Evolutionary conservation across 306 rosid genomes (phyloP).

Genomic region (Morella rubra): DNA sequence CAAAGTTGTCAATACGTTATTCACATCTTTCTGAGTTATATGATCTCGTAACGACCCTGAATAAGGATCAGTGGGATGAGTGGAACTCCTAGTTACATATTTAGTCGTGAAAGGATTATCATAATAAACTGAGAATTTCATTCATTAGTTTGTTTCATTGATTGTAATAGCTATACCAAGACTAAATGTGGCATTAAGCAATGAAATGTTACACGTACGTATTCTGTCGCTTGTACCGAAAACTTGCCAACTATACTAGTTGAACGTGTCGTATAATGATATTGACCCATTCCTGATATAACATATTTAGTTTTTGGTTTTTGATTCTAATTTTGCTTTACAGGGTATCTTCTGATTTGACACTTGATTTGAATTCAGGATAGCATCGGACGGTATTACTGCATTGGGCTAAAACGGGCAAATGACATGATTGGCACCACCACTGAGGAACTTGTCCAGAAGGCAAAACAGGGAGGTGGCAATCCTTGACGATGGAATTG

Average conservation of each 20-base stretch:
- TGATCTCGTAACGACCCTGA: background rate
- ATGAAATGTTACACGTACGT: too few species aligned
- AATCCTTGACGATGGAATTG: constrained; percentile 29
- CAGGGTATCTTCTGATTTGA: constrained; percentile 18
- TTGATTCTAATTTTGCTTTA: background rate
- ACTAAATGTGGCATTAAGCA: background rate
- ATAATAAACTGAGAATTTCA: background rate
- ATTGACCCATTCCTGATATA: too few species aligned
- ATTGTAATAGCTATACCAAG: constrained; percentile 3
- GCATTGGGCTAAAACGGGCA: constrained; percentile 82
- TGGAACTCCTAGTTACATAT: background rate
- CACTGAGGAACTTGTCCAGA: constrained; percentile 86
- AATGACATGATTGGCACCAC: constrained; percentile 92
- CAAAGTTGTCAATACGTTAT: background rate
- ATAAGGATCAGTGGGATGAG: background rate
- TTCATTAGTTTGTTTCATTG: background rate
- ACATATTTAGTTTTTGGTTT: background rate
- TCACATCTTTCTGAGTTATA: background rate
- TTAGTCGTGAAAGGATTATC: background rate
- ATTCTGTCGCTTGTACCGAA: background rate
- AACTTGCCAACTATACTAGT: background rate
- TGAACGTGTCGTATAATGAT: background rate
- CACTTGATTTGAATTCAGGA: constrained; percentile 51
- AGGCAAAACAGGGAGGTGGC: constrained; percentile 49
- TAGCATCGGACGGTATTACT: constrained; percentile 70